Base-by-base conservation (phyloP, 345 rosid species). In the Murraya paniculata region DNA sequence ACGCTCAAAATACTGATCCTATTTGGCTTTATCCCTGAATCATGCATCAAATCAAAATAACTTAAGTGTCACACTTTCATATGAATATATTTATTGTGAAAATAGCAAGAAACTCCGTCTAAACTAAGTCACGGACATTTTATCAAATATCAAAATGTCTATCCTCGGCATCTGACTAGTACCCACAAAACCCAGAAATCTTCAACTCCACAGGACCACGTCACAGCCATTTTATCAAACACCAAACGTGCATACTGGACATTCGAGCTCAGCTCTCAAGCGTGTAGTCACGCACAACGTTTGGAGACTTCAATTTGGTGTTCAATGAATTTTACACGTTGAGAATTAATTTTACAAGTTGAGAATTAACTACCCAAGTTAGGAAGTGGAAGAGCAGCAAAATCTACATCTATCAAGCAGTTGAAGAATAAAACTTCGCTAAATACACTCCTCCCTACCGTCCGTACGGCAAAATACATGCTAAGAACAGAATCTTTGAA, bases 41-140 rank as follows among this genome's bases (percentile, higher is more conserved):
- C 1, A 21, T 39, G 21, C 74, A 50, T 71, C 41, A 53, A 71
- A 71, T 30, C 4, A 5, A 19, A 71, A 27, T 5, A 71, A 33
- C 13, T 11, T 25, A 53, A 71, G n/a, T 10, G 41, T 53, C 74
- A 53, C 61, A 30, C 41, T 21, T 9, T 71, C 30, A 28, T 53
- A 71, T 50, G 18, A 41, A 53, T 71, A 28, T 53, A 71, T 50
- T 18, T 41, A 53, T 71, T 71, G 18, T 71, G 61, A 3, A 27
- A 59, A 30, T 30, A 71, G 18, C 28, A 18, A 5, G 61, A 71
- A 71, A 30, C 55, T 71, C 74, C 41, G 31, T 9, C 60, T n/a
- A 71, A 71, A 71, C 74, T 59, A 71, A 9, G 55, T 45, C 73
- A 24, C 21, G 13, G 73, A 70, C 60, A 28, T 28, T 70, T 70